Conservation (phyloP, 2,329 filamentous ascomycete genomes). For the Chalara sp. region DNA sequence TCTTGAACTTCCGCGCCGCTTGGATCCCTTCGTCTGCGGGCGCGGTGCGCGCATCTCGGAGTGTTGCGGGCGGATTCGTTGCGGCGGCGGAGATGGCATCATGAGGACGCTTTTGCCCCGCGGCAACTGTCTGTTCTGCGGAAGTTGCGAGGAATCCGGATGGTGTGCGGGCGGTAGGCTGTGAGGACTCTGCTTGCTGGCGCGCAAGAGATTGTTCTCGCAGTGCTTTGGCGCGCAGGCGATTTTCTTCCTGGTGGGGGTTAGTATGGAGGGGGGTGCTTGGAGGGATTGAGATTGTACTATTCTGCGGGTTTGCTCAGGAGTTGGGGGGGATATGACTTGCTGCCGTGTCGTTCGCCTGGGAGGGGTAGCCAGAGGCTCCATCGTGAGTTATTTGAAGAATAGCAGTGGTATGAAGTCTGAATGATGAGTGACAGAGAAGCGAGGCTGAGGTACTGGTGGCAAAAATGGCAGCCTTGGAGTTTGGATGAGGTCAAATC, state of each 20-base stretch:
- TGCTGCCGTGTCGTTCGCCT: neutral
- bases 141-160: slow-evolving; percentile 68
- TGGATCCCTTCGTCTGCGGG: slow-evolving; percentile 31
- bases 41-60: slow-evolving; percentile 56
- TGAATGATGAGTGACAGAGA: too few relatives aligned
- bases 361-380: slow-evolving; percentile 18
- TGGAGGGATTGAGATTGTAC: slow-evolving; percentile 27
- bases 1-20: slow-evolving; percentile 80
- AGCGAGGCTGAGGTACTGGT: too few relatives aligned
- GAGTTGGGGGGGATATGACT: slow-evolving; percentile 41
- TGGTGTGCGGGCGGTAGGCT: slow-evolving; percentile 39
- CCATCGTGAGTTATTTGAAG: slow-evolving; percentile 11
- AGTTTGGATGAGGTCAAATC: too few relatives aligned
- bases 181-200: slow-evolving; percentile 34
- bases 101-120: slow-evolving; percentile 65
- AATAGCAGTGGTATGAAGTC: neutral
- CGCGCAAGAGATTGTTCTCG: slow-evolving; percentile 67
- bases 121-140: slow-evolving; percentile 45
- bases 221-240: slow-evolving; percentile 81
- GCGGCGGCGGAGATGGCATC: slow-evolving; percentile 50
- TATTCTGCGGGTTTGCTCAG: slow-evolving; percentile 48
- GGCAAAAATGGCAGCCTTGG: too few relatives aligned
- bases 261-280: neutral
- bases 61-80: slow-evolving; percentile 41
- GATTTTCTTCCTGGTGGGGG: slow-evolving; percentile 66